A percentile compares a stretch with the other conserved stretches of the same genome.
phyloP scores from a whole-genome alignment of 306 rosid genomes.

The Pterocarpus santalinus region DNA sequence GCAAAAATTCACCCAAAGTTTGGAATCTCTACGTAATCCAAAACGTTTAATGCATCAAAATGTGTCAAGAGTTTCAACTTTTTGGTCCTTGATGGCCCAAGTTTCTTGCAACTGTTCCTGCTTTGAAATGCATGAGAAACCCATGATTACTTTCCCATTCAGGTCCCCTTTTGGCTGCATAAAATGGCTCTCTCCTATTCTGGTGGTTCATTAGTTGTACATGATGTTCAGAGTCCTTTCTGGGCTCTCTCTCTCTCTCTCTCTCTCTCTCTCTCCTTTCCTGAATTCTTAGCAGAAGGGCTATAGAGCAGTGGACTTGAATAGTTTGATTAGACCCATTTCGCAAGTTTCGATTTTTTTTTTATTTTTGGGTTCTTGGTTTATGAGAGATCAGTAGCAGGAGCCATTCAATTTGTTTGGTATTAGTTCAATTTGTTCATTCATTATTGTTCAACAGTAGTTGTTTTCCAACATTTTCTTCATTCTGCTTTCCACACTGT shows the following conservation, averaged over 20 bases:
- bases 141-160: slow-evolving; percentile 43
- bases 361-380: slow-evolving; percentile 21
- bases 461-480: slow-evolving; percentile 26
- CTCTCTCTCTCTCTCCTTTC: neutral
- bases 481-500: slow-evolving; percentile 30
- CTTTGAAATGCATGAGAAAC: slow-evolving; percentile 48
- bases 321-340: slow-evolving; percentile 22
- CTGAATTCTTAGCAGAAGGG: neutral
- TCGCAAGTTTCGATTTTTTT: slow-evolving; percentile 34
- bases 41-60: slow-evolving; percentile 56
- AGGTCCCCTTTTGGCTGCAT: slow-evolving; percentile 12
- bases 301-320: neutral
- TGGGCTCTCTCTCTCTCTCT: neutral
- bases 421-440: slow-evolving; percentile 41
- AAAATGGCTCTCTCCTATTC: slow-evolving; percentile 4
- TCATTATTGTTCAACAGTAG: slow-evolving; percentile 26
- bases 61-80: slow-evolving; percentile 49
- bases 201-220: neutral
- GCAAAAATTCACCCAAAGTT: slow-evolving; percentile 62
- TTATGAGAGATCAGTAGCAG: slow-evolving; percentile 34
- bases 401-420: neutral
- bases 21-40: slow-evolving; percentile 61
- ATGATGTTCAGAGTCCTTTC: slow-evolving; percentile 1
- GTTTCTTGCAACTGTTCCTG: slow-evolving; percentile 33
- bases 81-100: slow-evolving; percentile 48